These are phyloP conservation scores for Pythium brassicae DNA, from an alignment of 352 stramenopile species.

Conservation along the genomic window DNA sequence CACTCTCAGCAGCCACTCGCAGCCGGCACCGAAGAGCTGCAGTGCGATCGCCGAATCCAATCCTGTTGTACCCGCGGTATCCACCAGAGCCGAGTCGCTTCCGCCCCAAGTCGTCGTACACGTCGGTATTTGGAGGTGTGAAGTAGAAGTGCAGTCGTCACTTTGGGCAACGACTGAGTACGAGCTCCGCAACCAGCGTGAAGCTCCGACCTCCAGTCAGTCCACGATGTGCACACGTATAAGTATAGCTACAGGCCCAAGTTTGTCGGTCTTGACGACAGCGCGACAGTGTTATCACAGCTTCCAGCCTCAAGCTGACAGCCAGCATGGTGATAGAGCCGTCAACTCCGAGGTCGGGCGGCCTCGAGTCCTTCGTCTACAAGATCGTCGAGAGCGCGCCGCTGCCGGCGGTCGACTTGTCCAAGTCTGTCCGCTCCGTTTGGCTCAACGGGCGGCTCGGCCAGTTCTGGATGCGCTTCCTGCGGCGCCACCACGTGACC, in stretches of 20 bases:
- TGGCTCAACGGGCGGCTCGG: neutral
- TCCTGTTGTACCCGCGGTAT: conserved; percentile 45
- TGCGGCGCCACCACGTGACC: neutral
- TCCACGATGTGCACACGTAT: no score
- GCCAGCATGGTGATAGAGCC: neutral
- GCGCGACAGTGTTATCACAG: neutral
- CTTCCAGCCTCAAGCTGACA: neutral
- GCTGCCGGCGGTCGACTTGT: conserved; percentile 9
- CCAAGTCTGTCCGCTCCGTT: conserved; percentile 10
- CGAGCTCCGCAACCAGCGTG: no score
- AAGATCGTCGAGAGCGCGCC: conserved; percentile 11
- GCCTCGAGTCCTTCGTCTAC: conserved; percentile 8
- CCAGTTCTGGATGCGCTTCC: neutral
- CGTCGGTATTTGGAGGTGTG: conserved; percentile 20
- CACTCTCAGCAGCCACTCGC: neutral
- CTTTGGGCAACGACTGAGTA: no score
- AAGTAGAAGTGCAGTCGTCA: no score
- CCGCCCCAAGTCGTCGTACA: conserved; percentile 35
- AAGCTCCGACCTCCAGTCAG: no score
- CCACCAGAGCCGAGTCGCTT: conserved; percentile 37
- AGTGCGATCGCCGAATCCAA: conserved; percentile 24
- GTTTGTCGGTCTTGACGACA: no score
- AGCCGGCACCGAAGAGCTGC: neutral
- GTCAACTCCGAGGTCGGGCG: neutral
- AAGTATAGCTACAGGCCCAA: no score